A percentile compares a stretch with the other conserved stretches of the same genome.
These are phyloP conservation scores for Trametes villosa DNA, from an alignment of 768 basidiomycete genomes.

Conservation along the genomic window DNA sequence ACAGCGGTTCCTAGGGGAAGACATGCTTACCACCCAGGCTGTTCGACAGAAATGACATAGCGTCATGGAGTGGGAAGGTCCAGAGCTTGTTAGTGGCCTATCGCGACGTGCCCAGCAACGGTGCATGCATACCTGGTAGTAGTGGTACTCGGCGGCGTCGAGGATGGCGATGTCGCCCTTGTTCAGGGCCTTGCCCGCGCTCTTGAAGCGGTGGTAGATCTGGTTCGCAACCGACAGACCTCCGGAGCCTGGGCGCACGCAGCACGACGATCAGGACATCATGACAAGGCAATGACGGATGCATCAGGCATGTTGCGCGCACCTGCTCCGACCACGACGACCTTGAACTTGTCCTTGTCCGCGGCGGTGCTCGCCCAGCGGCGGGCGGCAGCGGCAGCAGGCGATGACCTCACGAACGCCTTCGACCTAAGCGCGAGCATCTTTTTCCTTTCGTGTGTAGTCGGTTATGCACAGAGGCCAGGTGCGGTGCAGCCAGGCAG, in stretches of 20 bases:
- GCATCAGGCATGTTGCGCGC: slow-evolving; percentile 31
- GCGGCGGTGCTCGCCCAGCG: slow-evolving; percentile 43
- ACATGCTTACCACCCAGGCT: slow-evolving; percentile 85
- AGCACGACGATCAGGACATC: slow-evolving; percentile 3
- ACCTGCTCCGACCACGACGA: slow-evolving; percentile 91
- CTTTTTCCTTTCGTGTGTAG: background rate
- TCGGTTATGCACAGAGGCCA: background rate
- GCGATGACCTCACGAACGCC: slow-evolving; percentile 22
- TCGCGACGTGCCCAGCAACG: background rate
- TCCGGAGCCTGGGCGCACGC: slow-evolving; percentile 62
- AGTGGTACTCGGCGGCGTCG: slow-evolving; percentile 80
- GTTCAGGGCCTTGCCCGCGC: slow-evolving; percentile 67
- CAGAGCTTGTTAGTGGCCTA: background rate
- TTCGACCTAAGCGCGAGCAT: slow-evolving; percentile 26
- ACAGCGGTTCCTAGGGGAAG: background rate
- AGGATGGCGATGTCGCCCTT: slow-evolving; percentile 84
- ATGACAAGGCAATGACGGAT: slow-evolving; percentile 7
- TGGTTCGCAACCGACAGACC: slow-evolving; percentile 88
- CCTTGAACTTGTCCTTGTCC: slow-evolving; percentile 66
- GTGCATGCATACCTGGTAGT: slow-evolving; percentile 70
- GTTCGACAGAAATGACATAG: slow-evolving; percentile 26
- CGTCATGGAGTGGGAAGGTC: slow-evolving; percentile 4
- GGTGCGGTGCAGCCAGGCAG: background rate
- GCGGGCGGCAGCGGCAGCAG: slow-evolving; percentile 3
- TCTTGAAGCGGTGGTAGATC: slow-evolving; percentile 78